Conservation (phyloP, 805 yeast genomes). For the Naumovozyma castellii region DNA sequence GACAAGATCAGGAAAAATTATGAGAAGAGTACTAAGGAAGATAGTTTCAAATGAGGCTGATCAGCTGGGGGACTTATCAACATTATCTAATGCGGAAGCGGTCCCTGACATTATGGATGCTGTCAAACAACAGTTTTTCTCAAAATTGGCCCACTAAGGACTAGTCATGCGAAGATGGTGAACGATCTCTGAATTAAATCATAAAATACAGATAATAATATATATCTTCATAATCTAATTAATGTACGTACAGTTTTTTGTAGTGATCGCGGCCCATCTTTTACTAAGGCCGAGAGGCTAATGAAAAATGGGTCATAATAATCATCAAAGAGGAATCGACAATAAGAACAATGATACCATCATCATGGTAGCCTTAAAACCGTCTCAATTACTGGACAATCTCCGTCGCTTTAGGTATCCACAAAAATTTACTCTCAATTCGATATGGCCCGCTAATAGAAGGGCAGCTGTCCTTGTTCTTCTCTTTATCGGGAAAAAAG, state of each 20-base stretch:
- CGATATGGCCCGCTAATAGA: slow-evolving; percentile 65
- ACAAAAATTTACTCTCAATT: slow-evolving; percentile 18
- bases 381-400: slow-evolving; percentile 14
- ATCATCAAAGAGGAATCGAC: too few relatives aligned
- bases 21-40: slow-evolving; percentile 95
- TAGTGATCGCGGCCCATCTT: too few relatives aligned
- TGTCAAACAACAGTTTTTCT: slow-evolving; percentile 39
- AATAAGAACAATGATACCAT: not conserved
- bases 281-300: too few relatives aligned
- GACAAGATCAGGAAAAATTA: slow-evolving; percentile 96
- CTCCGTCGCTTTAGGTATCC: slow-evolving; percentile 12
- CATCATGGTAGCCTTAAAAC: slow-evolving; percentile 11
- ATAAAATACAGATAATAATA: too few relatives aligned
- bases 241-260: too few relatives aligned
- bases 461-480: slow-evolving; percentile 74
- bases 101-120: slow-evolving; percentile 69
- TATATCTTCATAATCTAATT: too few relatives aligned
- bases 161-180: not conserved
- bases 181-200: not conserved
- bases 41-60: slow-evolving; percentile 87
- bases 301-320: too few relatives aligned
- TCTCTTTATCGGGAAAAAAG: slow-evolving; percentile 59
- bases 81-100: slow-evolving; percentile 76
- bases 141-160: too few relatives aligned
- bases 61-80: slow-evolving; percentile 84